Conservation (phyloP, 495 filamentous ascomycete species). For the Immersiella caudata region DNA sequence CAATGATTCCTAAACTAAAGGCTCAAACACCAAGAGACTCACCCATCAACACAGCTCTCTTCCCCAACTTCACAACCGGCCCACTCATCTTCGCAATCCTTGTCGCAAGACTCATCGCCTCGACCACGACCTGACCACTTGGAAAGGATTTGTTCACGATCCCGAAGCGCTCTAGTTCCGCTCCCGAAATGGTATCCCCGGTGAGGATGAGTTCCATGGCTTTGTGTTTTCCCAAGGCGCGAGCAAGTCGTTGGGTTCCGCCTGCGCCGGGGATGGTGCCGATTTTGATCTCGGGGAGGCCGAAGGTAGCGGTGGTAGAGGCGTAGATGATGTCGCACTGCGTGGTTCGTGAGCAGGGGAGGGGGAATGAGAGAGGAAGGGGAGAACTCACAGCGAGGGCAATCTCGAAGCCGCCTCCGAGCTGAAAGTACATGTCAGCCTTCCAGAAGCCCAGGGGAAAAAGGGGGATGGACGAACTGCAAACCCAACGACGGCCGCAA, state of each 20-base stretch:
- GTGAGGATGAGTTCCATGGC: conserved; percentile 6
- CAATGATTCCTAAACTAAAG: background rate
- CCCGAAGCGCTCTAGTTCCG: background rate
- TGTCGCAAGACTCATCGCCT: background rate
- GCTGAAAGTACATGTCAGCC: conserved; percentile 23
- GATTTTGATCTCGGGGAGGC: conserved; percentile 49
- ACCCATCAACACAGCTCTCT: background rate
- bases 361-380: conserved; percentile 13
- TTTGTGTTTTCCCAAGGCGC: conserved; percentile 40
- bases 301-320: conserved; percentile 39
- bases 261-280: conserved; percentile 49
- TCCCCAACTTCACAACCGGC: background rate
- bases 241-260: conserved; percentile 46
- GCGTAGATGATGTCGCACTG: conserved; percentile 45
- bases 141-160: background rate
- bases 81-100: conserved; percentile 1
- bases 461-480: conserved; percentile 29
- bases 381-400: conserved; percentile 31
- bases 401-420: conserved; percentile 44
- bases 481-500: conserved; percentile 40
- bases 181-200: background rate
- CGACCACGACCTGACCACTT: background rate
- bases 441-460: background rate
- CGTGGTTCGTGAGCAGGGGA: conserved; percentile 16
- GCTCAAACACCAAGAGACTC: background rate